Conservation (phyloP, 441 rosid genomes). For the Manihot esculenta region DNA sequence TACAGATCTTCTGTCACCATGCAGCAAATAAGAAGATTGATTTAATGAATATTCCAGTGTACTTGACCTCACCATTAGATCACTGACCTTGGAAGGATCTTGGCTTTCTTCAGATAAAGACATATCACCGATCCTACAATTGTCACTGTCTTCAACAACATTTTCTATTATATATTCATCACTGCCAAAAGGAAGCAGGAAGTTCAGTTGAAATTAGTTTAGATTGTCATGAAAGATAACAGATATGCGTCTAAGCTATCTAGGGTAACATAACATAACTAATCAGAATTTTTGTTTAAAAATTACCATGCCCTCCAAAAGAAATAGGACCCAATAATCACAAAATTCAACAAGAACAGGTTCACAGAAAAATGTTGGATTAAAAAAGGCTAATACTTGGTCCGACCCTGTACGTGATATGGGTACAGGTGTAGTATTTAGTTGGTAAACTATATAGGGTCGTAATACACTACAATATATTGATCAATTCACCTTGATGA, state of each 20-base stretch:
- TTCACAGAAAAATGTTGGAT: not conserved
- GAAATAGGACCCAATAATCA: not conserved
- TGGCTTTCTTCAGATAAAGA: constrained; percentile 20
- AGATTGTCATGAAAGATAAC: not conserved
- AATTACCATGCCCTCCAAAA: not conserved
- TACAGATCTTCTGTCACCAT: constrained; percentile 24
- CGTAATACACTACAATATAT: too few relatives aligned
- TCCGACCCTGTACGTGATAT: too few relatives aligned
- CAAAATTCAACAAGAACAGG: not conserved
- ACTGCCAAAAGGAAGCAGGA: constrained; percentile 35
- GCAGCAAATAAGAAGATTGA: constrained; percentile 24
- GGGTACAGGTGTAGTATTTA: too few relatives aligned
- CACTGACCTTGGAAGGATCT: constrained; percentile 23
- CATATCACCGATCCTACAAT: constrained; percentile 12
- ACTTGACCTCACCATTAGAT: constrained; percentile 11
- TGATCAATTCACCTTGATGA: too few relatives aligned
- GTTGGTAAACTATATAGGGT: too few relatives aligned
- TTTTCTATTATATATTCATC: constrained; percentile 33
- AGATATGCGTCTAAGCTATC: not conserved
- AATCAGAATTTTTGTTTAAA: not conserved
- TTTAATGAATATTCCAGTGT: constrained; percentile 19
- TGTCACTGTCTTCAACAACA: constrained; percentile 23
- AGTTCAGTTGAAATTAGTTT: not conserved
- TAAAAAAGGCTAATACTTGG: not conserved
- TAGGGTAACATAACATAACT: not conserved